Base-by-base conservation (phyloP, 2,329 filamentous ascomycete genomes). In the Talaromyces verruculosus region DNA sequence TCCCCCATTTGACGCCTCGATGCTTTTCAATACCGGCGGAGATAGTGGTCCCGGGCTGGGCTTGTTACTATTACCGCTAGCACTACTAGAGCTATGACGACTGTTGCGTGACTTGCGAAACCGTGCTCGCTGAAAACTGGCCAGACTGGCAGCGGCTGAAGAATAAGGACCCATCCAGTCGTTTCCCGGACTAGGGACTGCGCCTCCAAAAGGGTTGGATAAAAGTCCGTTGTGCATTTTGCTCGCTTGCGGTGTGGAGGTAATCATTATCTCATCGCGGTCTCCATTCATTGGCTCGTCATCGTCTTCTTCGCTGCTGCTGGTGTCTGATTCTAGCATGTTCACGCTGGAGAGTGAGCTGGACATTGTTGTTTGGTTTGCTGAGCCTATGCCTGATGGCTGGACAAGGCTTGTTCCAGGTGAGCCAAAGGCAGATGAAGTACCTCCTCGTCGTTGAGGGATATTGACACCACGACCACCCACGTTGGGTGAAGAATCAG, bases 401-500 rank as follows among this genome's bases (percentile, higher is more conserved):
- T 88, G 88, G 17, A 73, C 76, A n/a, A 82, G 78, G 63, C 80
- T 81, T 59, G 84, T 79, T 63, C 87, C 89, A 19, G 89, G 89
- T 3, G 89, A 90, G 69, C 93, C 90, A 67, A 85, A 77, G 51
- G 77, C 72, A 72, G 77, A 76, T 61, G 72, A 74, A 17, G 76
- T 78, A 33, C 78, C 67, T 19, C 78, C 76, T 65, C 84, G 86
- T 61, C 85, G 80, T 45, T 82, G 79, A 3, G 87, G 86, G 63
- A 89, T 88, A 66, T 82, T 82, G 74, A 89, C 82, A 1, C 84
- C 84, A 68, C 90, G 88, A 47, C 89, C 89, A 62, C 89, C 88
- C 64, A 95, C 89, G 13, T 90, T 93, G 0, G 95, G 95, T 0
- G 93, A 97, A 0, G 92, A 95, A 76, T 96, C 93, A 3, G 93